phyloP scores from a whole-genome alignment of 2,329 filamentous ascomycete genomes.

The Reticulascus tulasneorum region DNA sequence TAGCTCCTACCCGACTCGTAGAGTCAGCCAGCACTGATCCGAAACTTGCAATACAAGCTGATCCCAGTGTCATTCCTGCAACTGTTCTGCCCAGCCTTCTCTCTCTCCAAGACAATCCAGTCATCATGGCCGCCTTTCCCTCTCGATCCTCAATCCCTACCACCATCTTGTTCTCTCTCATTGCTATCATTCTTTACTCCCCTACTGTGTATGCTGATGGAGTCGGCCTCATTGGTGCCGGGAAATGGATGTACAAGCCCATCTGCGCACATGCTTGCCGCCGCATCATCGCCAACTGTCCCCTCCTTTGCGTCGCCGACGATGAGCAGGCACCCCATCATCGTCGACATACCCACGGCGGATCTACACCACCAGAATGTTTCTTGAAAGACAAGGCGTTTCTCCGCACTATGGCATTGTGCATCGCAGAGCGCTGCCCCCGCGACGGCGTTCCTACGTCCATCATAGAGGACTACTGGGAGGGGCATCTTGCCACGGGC shows the following conservation, averaged over 20 bases:
- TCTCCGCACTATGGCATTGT: conserved; percentile 28
- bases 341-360: too few species aligned
- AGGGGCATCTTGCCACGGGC: conserved; percentile 23
- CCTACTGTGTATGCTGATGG: conserved; percentile 12
- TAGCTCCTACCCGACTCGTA: too few species aligned
- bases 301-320: conserved; percentile 23
- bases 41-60: too few species aligned
- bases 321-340: not conserved
- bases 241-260: conserved; percentile 30
- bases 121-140: not conserved
- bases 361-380: conserved; percentile 23
- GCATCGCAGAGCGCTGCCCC: conserved; percentile 27
- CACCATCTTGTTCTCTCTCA: not conserved
- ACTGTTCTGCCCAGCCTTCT: too few species aligned
- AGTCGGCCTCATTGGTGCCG: conserved; percentile 27
- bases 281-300: conserved; percentile 19
- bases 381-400: conserved; percentile 24
- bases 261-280: conserved; percentile 31
- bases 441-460: conserved; percentile 7
- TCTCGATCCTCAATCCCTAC: not conserved
- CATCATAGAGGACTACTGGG: conserved; percentile 26
- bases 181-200: not conserved
- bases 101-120: too few species aligned
- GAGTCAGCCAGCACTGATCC: too few species aligned
- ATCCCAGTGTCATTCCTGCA: too few species aligned